Evolutionary conservation across 805 yeast species (phyloP), one percentile per base, ranked within the genome.

Genomic region (Zygotorulaspora sp.): DNA sequence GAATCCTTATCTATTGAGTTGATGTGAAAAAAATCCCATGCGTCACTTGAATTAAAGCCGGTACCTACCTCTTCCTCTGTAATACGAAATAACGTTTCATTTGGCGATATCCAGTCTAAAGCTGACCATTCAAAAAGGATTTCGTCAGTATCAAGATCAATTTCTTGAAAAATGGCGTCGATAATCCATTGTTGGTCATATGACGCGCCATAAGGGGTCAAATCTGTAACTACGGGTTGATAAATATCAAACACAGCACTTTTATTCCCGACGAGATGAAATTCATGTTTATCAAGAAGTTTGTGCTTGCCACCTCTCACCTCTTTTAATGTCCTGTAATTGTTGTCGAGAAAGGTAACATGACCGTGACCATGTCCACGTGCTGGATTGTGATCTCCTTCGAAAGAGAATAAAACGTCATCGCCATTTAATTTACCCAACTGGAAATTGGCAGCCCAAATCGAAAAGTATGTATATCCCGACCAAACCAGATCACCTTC

Each of bases 1-100:
- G 29, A 56, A 43, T 63, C 65, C 39, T 64, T 65, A 38, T 63
- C 68, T 23, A 63, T 64, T 1, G 68, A 63, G 36, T 65, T 65
- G 39, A 64, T 60, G 43, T 65, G 68, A 55, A 63, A 63, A 36
- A 60, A 64, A 44, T 64, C 68, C 67, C 67, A 65, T 7, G 70
- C 68, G 26, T 40, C 40, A 30, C 43, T 40, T 5, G 43, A 40
- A 21, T 56, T 56, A 34, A 36, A 51, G 2, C 67, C 68, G n/a
- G 52, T 43, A 12, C 67, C 68, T 8, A 64, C 65, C n/a, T 48
- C 52, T 3, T 61, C 65, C 16, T 53, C 48, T n/a, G 50, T 52
- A 12, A 62, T 32, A 2, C 61, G 55, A 6, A 64, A 40, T n/a
- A 53, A 55, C 1, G 67, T 60, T 30, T 58, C 63, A 10, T 40